A percentile compares a stretch with the other conserved stretches of the same genome.
Conservation (phyloP, 371 early-diverging fungal genomes). For the Rhizopus sp. region DNA sequence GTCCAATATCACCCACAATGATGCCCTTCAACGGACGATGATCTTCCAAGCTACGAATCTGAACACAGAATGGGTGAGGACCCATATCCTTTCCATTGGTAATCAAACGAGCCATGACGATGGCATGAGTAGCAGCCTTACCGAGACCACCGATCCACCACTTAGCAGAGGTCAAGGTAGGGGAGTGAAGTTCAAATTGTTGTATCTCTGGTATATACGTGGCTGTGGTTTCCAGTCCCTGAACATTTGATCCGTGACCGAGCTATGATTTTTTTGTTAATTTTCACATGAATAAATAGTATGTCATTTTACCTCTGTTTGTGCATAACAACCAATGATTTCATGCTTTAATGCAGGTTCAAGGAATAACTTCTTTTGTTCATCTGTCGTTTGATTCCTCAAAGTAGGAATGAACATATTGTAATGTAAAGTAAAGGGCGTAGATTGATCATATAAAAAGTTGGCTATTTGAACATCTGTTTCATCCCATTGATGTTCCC, state of each 20-base stretch:
- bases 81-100: slow-evolving; percentile 81
- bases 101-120: slow-evolving; percentile 86
- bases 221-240: slow-evolving; percentile 88
- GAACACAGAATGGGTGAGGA: slow-evolving; percentile 87
- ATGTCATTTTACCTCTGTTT: slow-evolving; percentile 63
- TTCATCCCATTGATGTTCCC: slow-evolving; percentile 52
- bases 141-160: slow-evolving; percentile 92
- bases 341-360: slow-evolving; percentile 71
- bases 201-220: slow-evolving; percentile 79
- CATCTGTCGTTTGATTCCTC: slow-evolving; percentile 71
- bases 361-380: slow-evolving; percentile 78
- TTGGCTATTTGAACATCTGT: slow-evolving; percentile 42
- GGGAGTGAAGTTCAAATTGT: slow-evolving; percentile 86
- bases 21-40: slow-evolving; percentile 83
- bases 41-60: slow-evolving; percentile 76
- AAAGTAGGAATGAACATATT: slow-evolving; percentile 83
- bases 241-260: slow-evolving; percentile 83
- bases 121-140: slow-evolving; percentile 74
- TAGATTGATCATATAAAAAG: slow-evolving; percentile 48
- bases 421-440: slow-evolving; percentile 55
- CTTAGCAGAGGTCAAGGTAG: slow-evolving; percentile 78
- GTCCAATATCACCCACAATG: slow-evolving; percentile 88
- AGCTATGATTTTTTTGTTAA: slow-evolving; percentile 27
- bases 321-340: slow-evolving; percentile 87
- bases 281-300: slow-evolving; percentile 8